Base-by-base conservation (phyloP, 805 yeast species). In the Kodamaea sagamina region DNA sequence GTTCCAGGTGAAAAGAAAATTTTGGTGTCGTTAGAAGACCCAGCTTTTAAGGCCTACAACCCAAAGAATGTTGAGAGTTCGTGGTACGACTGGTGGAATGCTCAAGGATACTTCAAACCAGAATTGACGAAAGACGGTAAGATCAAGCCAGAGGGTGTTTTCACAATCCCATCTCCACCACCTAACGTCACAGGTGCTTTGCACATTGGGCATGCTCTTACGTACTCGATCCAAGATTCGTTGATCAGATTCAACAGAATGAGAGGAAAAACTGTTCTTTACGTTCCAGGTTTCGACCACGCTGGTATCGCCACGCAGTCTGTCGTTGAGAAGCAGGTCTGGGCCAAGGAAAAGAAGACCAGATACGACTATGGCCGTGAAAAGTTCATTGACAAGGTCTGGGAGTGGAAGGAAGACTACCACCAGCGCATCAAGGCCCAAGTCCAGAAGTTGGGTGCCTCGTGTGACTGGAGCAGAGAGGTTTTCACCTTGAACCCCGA, bases 301-400 rank as follows among this genome's bases (percentile, higher is more conserved):
- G 99, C 99, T 27, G 99, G 99, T 77, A 93, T 93, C 66, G 95
- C 97, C 34, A 93, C 99, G 8, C 99, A 93, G 69, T 86, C 97
- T 12, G 98, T 93, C 53, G 98, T 93, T 50, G 99, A 93, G 72
- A 93, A 93, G 70, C 90, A 84, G 74, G 67, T 93, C 29, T 89
- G 96, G 96, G 86, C 89, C 42, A 79, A 80, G 52, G 88, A 88
- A 59, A 78, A 83, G 69, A 78, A 84, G 63, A 89, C 98, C 41
- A 86, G 98, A 72, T 97, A 93, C 65, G 98, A 93, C 61, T 81
- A 79, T 49, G 96, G 97, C 49, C 87, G 99, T 71, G 97, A 92
- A 63, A 83, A 79, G 50, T 93, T 93, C 55, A 71, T 87, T 44
- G 84, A 77, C 28, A 84, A 85, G 62, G 97, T 93, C 22, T 93